These are phyloP conservation scores for Rhizophagus clarus DNA, from an alignment of 192 early-diverging fungal species.

Conservation along the genomic window DNA sequence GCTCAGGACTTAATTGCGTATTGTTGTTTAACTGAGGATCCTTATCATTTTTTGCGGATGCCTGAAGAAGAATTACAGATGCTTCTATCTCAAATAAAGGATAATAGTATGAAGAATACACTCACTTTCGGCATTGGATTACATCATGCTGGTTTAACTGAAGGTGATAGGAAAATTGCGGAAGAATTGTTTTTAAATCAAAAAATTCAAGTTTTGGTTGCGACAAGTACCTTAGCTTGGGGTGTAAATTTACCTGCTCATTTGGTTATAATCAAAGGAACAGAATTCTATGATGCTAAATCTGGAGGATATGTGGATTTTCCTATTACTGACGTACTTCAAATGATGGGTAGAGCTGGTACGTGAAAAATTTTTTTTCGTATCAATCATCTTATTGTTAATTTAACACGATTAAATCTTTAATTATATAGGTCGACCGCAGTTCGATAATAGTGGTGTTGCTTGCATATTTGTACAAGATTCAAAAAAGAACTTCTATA, in stretches of 20 bases:
- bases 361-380: neutral
- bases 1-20: constrained; percentile 94
- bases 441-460: constrained; percentile 93
- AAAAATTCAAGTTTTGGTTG: constrained; percentile 96
- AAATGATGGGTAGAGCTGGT: constrained; percentile 99
- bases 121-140: constrained; percentile 96
- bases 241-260: constrained; percentile 98
- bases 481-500: constrained; percentile 97
- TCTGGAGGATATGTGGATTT: constrained; percentile 91
- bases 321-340: constrained; percentile 96
- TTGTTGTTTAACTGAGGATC: constrained; percentile 92
- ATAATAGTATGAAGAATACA: constrained; percentile 74
- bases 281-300: constrained; percentile 95
- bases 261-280: constrained; percentile 97
- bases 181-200: constrained; percentile 93
- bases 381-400: neutral
- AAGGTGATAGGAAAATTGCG: constrained; percentile 81
- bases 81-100: constrained; percentile 72
- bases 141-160: constrained; percentile 94
- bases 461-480: constrained; percentile 95
- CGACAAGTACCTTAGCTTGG: constrained; percentile 96
- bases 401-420: neutral
- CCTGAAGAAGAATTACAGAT: constrained; percentile 77
- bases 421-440: constrained; percentile 66
- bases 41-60: constrained; percentile 87